phyloP scores from a whole-genome alignment of 805 yeast species.

The Candida patagonica region DNA sequence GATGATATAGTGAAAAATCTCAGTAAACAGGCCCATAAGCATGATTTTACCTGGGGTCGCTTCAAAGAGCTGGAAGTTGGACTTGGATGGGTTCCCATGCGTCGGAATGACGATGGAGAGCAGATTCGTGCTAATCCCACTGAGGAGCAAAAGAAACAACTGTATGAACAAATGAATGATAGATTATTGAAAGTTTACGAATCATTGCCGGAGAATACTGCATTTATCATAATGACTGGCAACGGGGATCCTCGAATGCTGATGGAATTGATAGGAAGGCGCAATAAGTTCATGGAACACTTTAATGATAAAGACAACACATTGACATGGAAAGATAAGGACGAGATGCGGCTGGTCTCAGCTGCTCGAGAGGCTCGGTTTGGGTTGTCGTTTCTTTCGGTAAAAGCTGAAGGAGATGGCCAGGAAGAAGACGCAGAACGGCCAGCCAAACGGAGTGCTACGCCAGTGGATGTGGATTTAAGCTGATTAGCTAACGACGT shows the following conservation, averaged over 20 bases:
- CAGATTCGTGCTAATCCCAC: background rate
- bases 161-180: constrained; percentile 32
- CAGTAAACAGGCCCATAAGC: constrained; percentile 28
- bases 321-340: constrained; percentile 43
- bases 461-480: background rate
- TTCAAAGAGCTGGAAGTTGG: constrained; percentile 51
- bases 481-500: no score
- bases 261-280: constrained; percentile 35
- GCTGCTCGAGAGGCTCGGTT: constrained; percentile 47
- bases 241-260: constrained; percentile 47
- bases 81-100: constrained; percentile 24
- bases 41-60: constrained; percentile 45
- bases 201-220: constrained; percentile 46
- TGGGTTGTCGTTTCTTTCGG: constrained; percentile 48
- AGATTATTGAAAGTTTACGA: constrained; percentile 43
- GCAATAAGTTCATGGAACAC: constrained; percentile 35
- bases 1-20: constrained; percentile 45
- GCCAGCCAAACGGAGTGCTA: constrained; percentile 1
- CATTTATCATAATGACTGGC: constrained; percentile 54
- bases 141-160: constrained; percentile 16
- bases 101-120: constrained; percentile 10
- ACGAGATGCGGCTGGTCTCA: constrained; percentile 37
- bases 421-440: no score
- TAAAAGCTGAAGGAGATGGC: constrained; percentile 26
- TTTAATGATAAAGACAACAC: constrained; percentile 39